phyloP scores from a whole-genome alignment of 2,329 filamentous ascomycete species.

The Paecilomyces variotii region DNA sequence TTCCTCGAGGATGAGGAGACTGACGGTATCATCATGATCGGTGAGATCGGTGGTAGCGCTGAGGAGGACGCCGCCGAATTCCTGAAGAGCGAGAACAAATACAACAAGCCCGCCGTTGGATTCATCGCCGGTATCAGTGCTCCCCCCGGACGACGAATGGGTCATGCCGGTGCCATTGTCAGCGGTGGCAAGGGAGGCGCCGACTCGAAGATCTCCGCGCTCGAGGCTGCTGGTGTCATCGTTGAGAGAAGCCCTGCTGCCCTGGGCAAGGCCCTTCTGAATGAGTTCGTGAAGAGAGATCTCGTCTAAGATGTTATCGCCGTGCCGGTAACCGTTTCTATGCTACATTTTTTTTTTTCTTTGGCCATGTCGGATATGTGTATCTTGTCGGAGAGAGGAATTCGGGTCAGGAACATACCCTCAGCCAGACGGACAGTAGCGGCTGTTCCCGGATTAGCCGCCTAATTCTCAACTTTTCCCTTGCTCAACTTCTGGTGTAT shows the following conservation, averaged over 20 bases:
- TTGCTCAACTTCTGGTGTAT: neutral
- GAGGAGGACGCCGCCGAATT: slow-evolving; percentile 98
- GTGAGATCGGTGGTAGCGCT: slow-evolving; percentile 93
- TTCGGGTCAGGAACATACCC: neutral
- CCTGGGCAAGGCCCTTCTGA: slow-evolving; percentile 87
- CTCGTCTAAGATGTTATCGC: slow-evolving; percentile 59
- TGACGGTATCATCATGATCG: slow-evolving; percentile 99
- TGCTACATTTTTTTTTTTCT: slow-evolving; percentile 3
- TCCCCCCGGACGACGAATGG: slow-evolving; percentile 93
- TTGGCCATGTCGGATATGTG: slow-evolving; percentile 2
- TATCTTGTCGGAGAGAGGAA: neutral
- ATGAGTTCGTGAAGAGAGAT: slow-evolving; percentile 93
- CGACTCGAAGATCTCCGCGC: slow-evolving; percentile 93
- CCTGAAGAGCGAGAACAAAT: slow-evolving; percentile 82
- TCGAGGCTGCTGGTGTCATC: slow-evolving; percentile 87
- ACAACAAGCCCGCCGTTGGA: slow-evolving; percentile 91
- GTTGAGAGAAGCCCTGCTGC: slow-evolving; percentile 90
- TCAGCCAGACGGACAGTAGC: neutral
- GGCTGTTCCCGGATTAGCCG: neutral
- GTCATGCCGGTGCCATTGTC: slow-evolving; percentile 97
- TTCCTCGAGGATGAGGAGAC: slow-evolving; percentile 95
- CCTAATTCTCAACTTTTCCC: neutral
- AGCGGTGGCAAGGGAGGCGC: slow-evolving; percentile 96
- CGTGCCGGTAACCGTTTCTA: slow-evolving; percentile 1
- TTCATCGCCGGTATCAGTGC: slow-evolving; percentile 99